phyloP scores from a whole-genome alignment of 2,329 filamentous ascomycete genomes.

The Colletotrichum abscissum region DNA sequence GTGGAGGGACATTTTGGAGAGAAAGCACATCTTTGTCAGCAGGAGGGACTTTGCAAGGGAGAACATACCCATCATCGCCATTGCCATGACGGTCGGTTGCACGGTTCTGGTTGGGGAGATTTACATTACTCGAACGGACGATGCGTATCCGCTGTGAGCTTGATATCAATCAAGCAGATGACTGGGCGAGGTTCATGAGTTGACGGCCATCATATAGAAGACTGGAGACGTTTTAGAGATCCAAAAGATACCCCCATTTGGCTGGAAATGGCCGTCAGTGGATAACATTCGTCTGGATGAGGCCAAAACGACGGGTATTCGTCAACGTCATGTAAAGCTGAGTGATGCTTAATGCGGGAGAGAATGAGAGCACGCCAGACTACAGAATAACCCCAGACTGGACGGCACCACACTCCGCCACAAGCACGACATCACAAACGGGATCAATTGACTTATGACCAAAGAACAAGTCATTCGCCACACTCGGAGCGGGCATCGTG shows the following conservation, averaged over 20 bases:
- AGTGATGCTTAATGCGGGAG: background rate
- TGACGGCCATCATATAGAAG: background rate
- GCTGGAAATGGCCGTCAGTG: background rate
- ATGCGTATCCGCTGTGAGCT: slow-evolving; percentile 45
- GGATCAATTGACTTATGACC: background rate
- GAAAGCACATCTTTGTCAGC: slow-evolving; percentile 75
- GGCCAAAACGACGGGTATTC: background rate
- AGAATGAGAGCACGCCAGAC: background rate
- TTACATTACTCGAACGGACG: slow-evolving; percentile 63
- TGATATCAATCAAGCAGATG: no score
- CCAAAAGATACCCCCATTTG: background rate
- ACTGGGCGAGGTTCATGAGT: no score
- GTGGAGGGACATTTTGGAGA: slow-evolving; percentile 76
- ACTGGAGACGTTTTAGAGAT: background rate
- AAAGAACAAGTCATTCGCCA: background rate
- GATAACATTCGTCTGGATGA: background rate
- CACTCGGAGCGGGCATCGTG: background rate
- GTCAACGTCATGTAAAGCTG: background rate
- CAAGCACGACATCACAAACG: background rate
- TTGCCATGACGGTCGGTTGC: slow-evolving; percentile 74
- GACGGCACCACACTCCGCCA: background rate
- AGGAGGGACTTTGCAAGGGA: slow-evolving; percentile 74
- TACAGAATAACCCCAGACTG: background rate
- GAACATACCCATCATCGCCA: slow-evolving; percentile 77
- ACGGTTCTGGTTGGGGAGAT: slow-evolving; percentile 71